A percentile compares a stretch with the other conserved stretches of the same genome.
Conservation (phyloP, 306 rosid species). For the Potentilla sterilis region DNA sequence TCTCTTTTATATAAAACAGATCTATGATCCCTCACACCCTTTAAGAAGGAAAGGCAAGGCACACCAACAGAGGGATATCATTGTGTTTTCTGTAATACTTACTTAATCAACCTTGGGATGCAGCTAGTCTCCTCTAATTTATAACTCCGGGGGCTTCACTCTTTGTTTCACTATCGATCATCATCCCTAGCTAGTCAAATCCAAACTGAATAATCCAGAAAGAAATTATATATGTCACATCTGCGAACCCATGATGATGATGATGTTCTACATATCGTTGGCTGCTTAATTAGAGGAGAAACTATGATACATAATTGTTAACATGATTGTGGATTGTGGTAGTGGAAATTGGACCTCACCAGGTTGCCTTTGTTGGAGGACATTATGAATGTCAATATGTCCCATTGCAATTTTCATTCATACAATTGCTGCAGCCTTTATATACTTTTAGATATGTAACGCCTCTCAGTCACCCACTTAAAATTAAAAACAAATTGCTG, state of each 20-base stretch:
- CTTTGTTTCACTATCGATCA: too few species aligned
- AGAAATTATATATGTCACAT: not conserved
- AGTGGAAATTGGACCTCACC: slow-evolving; percentile 3
- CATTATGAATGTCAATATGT: not conserved
- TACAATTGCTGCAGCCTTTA: not conserved
- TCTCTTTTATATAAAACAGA: not conserved
- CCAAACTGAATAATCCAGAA: too few species aligned
- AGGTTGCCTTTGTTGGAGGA: not conserved
- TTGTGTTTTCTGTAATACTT: not conserved
- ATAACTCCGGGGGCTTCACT: too few species aligned
- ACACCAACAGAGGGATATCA: slow-evolving; percentile 16
- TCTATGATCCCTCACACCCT: not conserved
- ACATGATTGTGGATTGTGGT: not conserved
- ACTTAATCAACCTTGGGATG: slow-evolving; percentile 7
- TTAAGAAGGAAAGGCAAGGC: slow-evolving; percentile 5
- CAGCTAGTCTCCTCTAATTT: not conserved
- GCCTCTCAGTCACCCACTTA: not conserved
- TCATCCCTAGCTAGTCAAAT: too few species aligned
- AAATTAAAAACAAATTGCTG: not conserved
- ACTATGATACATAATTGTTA: slow-evolving; percentile 1
- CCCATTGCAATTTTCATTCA: not conserved
- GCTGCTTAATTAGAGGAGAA: not conserved
- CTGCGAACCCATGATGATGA: not conserved
- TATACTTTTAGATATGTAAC: not conserved
- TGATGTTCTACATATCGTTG: not conserved